A percentile compares a stretch with the other conserved stretches of the same genome.
phyloP scores from a whole-genome alignment of 2,329 filamentous ascomycete species.

The Penicillium sp. region DNA sequence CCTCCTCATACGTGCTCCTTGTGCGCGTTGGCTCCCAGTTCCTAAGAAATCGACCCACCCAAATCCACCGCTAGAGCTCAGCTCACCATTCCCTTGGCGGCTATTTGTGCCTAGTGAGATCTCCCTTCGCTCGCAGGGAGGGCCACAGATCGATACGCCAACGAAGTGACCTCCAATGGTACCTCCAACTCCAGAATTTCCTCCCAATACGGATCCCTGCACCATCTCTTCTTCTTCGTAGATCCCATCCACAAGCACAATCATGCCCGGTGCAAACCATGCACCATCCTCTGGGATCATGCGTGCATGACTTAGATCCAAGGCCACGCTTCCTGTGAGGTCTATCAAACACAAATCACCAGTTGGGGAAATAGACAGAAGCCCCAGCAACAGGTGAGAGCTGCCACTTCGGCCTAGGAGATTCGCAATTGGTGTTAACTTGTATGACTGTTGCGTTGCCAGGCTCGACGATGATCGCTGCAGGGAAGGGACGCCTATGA shows the following conservation, averaged over 20 bases:
- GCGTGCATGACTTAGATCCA: constrained; percentile 78
- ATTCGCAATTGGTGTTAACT: constrained; percentile 81
- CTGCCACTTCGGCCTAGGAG: constrained; percentile 75
- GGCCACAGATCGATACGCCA: constrained; percentile 85
- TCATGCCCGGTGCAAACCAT: constrained; percentile 95
- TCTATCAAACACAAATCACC: constrained; percentile 82
- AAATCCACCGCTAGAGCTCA: constrained; percentile 71
- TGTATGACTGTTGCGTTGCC: constrained; percentile 67
- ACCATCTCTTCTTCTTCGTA: constrained; percentile 86
- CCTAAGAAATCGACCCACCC: constrained; percentile 98
- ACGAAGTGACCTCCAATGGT: constrained; percentile 90
- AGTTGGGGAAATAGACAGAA: constrained; percentile 76
- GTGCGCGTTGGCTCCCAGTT: constrained; percentile 81
- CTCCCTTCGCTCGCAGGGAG: constrained; percentile 81
- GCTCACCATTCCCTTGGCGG: constrained; percentile 34
- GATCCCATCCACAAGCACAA: constrained; percentile 90
- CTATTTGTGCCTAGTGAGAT: constrained; percentile 72
- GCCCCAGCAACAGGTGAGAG: constrained; percentile 81
- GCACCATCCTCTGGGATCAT: constrained; percentile 81
- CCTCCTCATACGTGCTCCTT: constrained; percentile 77
- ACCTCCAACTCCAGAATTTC: constrained; percentile 79
- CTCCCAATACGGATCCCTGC: constrained; percentile 67
- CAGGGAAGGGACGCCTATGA: constrained; percentile 55
- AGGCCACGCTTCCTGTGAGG: constrained; percentile 78
- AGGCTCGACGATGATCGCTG: constrained; percentile 59